phyloP scores from a whole-genome alignment of 2,329 filamentous ascomycete species.

The Colletotrichum phormii region DNA sequence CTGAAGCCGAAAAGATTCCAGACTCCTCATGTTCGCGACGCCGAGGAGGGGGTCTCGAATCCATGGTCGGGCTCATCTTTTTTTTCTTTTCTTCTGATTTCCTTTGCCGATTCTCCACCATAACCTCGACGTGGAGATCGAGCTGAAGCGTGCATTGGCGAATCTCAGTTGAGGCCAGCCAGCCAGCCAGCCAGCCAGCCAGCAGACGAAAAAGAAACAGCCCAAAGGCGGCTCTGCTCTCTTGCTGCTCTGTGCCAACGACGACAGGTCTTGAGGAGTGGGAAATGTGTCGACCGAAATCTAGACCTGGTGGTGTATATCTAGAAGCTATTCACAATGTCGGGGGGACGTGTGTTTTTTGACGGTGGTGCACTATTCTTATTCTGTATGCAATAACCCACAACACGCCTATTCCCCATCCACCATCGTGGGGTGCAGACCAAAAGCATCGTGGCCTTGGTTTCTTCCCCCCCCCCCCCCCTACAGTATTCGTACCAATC shows the following conservation, averaged over 20 bases:
- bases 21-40: not conserved
- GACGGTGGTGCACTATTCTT: no score
- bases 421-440: not conserved
- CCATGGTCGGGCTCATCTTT: not conserved
- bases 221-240: not conserved
- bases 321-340: not conserved
- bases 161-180: not conserved
- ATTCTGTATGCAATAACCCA: conserved; percentile 9
- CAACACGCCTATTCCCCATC: not conserved
- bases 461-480: not conserved
- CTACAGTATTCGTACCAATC: no score
- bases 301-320: conserved; percentile 4
- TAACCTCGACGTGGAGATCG: not conserved
- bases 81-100: not conserved
- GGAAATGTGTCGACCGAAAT: not conserved
- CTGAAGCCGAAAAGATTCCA: not conserved
- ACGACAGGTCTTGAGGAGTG: not conserved
- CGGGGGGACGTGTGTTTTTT: not conserved
- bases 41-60: not conserved
- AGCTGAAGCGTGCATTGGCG: not conserved
- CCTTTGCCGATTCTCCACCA: not conserved
- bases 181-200: no score
- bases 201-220: not conserved
- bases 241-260: not conserved
- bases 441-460: not conserved